A percentile compares a stretch with the other conserved stretches of the same genome.
phyloP scores from a whole-genome alignment of 805 yeast genomes.

The Pichia rugopelliculosa region DNA sequence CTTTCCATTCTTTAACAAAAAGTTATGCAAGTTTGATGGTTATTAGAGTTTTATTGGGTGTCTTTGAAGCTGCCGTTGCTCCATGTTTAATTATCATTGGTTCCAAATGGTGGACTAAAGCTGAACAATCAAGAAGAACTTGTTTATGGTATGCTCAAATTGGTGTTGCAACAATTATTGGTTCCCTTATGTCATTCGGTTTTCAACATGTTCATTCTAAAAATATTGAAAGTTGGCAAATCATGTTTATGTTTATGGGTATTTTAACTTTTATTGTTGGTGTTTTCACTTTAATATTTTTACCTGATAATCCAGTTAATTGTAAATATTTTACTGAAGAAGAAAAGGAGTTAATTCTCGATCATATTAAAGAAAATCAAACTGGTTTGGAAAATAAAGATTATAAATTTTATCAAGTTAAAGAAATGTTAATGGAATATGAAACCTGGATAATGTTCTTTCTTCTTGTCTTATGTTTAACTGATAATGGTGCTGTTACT shows the following conservation, averaged over 20 bases:
- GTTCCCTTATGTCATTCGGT: slow-evolving; percentile 23
- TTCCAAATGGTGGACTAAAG: slow-evolving; percentile 21
- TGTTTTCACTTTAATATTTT: slow-evolving; percentile 17
- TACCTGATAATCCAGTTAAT: slow-evolving; percentile 25
- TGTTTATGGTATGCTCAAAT: slow-evolving; percentile 19
- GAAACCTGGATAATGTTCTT: slow-evolving; percentile 18
- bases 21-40: slow-evolving; percentile 40
- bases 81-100: slow-evolving; percentile 10
- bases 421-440: slow-evolving; percentile 20
- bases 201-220: slow-evolving; percentile 20
- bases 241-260: slow-evolving; percentile 26
- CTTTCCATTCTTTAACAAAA: slow-evolving; percentile 36
- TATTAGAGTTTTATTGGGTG: slow-evolving; percentile 40
- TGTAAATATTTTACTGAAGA: slow-evolving; percentile 25
- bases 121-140: slow-evolving; percentile 20
- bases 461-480: slow-evolving; percentile 21
- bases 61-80: slow-evolving; percentile 22
- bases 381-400: slow-evolving; percentile 27
- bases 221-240: slow-evolving; percentile 20
- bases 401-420: slow-evolving; percentile 23
- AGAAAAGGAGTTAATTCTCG: slow-evolving; percentile 27
- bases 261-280: slow-evolving; percentile 25
- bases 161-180: slow-evolving; percentile 20
- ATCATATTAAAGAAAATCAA: slow-evolving; percentile 23
- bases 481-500: slow-evolving; percentile 27